phyloP scores from a whole-genome alignment of 2,329 filamentous ascomycete species.

The Cercospora beticola region DNA sequence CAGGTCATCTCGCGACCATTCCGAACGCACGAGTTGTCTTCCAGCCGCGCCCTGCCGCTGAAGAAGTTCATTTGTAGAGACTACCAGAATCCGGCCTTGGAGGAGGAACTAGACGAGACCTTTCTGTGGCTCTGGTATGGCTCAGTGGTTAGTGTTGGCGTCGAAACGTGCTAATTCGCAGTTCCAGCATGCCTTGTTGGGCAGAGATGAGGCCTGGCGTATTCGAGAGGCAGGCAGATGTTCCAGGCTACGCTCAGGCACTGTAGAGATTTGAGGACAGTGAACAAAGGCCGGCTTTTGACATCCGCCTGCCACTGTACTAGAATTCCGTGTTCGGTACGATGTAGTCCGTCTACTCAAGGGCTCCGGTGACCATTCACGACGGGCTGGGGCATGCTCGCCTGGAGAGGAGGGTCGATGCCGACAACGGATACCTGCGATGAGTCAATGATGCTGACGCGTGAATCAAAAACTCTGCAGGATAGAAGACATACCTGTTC shows the following conservation, averaged over 20 bases:
- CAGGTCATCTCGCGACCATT: constrained; percentile 20
- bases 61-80: constrained; percentile 33
- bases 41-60: constrained; percentile 20
- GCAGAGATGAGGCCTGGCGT: constrained; percentile 29
- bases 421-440: constrained; percentile 1
- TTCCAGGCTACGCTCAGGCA: background rate
- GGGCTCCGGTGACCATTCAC: constrained; percentile 7
- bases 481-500: constrained; percentile 44
- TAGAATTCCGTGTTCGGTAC: background rate
- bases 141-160: background rate
- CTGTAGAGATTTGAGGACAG: background rate
- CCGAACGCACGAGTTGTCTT: constrained; percentile 15
- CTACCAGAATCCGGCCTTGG: constrained; percentile 23
- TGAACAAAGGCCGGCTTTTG: background rate
- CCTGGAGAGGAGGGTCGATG: constrained; percentile 1
- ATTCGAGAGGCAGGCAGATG: constrained; percentile 23
- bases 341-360: background rate
- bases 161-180: background rate
- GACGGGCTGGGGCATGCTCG: background rate
- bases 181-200: constrained; percentile 32
- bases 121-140: constrained; percentile 11
- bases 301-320: background rate
- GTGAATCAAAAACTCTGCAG: background rate
- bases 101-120: constrained; percentile 25
- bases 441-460: background rate